These are phyloP conservation scores for Cryphonectria naterciae DNA, from an alignment of 2,329 filamentous ascomycete genomes.

Conservation along the genomic window DNA sequence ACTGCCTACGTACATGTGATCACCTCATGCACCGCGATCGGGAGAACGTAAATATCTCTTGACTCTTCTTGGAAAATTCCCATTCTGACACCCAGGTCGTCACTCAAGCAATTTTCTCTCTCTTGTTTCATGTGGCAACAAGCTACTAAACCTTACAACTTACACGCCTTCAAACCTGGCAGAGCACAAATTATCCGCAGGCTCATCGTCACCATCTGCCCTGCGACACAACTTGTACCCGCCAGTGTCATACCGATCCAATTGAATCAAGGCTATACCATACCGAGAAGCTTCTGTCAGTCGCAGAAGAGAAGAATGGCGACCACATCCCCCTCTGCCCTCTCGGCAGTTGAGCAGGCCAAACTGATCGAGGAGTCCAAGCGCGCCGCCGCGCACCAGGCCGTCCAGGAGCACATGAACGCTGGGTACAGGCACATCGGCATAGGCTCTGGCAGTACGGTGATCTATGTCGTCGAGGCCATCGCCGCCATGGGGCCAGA, in stretches of 20 bases:
- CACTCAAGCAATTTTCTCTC: neutral
- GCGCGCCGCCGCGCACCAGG: conserved; percentile 72
- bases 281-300: too few relatives aligned
- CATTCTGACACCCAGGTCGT: neutral
- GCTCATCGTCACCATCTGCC: neutral
- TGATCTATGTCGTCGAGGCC: conserved; percentile 83
- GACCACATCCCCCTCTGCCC: conserved; percentile 36
- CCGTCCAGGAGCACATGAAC: conserved; percentile 73
- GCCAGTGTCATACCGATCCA: neutral
- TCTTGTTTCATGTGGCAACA: conserved; percentile 19
- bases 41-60: neutral
- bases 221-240: neutral
- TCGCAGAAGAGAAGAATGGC: conserved; percentile 39
- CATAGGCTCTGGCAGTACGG: conserved; percentile 81
- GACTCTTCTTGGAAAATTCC: neutral
- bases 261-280: neutral
- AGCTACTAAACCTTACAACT: conserved; percentile 11
- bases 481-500: conserved; percentile 65
- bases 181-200: conserved; percentile 21
- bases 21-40: neutral
- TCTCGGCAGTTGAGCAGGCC: conserved; percentile 34
- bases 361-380: conserved; percentile 71
- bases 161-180: conserved; percentile 16
- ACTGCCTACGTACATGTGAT: conserved; percentile 1
- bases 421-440: conserved; percentile 68